Percentiles rank a stretch among this genome's conserved stretches.
phyloP scores from a whole-genome alignment of 805 yeast species.

The Peterozyma toletana region DNA sequence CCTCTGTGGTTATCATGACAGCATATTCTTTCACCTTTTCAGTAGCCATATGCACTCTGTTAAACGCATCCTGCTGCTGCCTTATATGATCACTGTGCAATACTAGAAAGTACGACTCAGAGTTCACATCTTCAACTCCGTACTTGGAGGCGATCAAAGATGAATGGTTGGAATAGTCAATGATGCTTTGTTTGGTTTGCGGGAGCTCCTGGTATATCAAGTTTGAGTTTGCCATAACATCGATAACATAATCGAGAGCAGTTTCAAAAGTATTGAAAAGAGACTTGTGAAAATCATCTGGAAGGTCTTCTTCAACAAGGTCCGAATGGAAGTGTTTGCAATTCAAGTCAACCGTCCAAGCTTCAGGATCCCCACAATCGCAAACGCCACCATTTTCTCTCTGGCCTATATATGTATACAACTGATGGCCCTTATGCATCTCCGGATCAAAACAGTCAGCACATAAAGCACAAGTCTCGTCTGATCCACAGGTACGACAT shows the following conservation, averaged over 20 bases:
- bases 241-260: conserved; percentile 52
- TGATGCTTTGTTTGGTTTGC: not conserved
- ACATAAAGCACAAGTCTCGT: conserved; percentile 82
- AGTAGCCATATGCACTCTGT: conserved; percentile 57
- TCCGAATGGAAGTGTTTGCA: conserved; percentile 38
- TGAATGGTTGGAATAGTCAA: conserved; percentile 17
- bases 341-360: conserved; percentile 51
- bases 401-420: conserved; percentile 54
- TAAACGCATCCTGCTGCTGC: conserved; percentile 68
- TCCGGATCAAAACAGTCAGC: conserved; percentile 64
- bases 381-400: conserved; percentile 73
- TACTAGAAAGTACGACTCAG: conserved; percentile 45
- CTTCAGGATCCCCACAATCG: conserved; percentile 87
- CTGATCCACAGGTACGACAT: conserved; percentile 69
- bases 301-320: conserved; percentile 23
- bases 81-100: conserved; percentile 77
- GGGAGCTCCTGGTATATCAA: conserved; percentile 24
- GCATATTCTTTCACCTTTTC: conserved; percentile 60
- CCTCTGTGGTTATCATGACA: conserved; percentile 59
- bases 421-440: conserved; percentile 67
- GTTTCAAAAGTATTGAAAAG: conserved; percentile 35
- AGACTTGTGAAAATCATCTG: conserved; percentile 33
- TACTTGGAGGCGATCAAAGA: conserved; percentile 24
- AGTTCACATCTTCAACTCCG: conserved; percentile 32
- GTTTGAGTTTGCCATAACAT: conserved; percentile 46